Evolutionary conservation across 2,329 filamentous ascomycete genomes (phyloP).

Genomic region (Coniochaeta sp.): DNA sequence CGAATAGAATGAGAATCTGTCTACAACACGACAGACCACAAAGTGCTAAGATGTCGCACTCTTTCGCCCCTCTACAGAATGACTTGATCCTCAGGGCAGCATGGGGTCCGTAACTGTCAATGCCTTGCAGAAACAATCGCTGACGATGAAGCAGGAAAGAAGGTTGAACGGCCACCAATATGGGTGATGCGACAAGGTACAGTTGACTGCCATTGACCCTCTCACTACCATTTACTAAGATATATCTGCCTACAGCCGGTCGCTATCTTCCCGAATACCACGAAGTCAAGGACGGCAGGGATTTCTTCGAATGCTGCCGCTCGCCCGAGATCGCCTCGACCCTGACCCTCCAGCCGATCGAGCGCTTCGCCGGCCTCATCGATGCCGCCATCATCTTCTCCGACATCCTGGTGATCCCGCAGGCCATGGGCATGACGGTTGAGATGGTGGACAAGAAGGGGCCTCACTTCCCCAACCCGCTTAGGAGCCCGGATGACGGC

Average conservation of each 20-base stretch:
- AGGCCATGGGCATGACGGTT: constrained; percentile 97
- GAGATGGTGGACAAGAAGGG: constrained; percentile 98
- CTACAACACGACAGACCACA: background rate
- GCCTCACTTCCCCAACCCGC: constrained; percentile 83
- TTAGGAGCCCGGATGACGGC: constrained; percentile 70
- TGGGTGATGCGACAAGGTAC: constrained; percentile 99
- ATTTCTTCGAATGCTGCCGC: constrained; percentile 98
- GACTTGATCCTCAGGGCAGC: constrained; percentile 87
- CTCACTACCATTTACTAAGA: constrained; percentile 1
- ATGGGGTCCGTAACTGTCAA: constrained; percentile 55
- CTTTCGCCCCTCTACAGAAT: constrained; percentile 84
- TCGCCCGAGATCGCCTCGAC: constrained; percentile 88
- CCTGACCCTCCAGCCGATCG: constrained; percentile 88
- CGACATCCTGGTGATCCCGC: constrained; percentile 94
- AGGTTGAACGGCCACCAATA: constrained; percentile 86
- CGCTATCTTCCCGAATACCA: constrained; percentile 98
- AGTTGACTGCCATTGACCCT: constrained; percentile 20
- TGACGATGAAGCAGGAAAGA: constrained; percentile 56
- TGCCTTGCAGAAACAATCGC: background rate
- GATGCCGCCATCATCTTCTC: constrained; percentile 99
- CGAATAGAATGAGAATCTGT: background rate
- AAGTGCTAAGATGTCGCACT: constrained; percentile 49
- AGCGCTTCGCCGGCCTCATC: constrained; percentile 82
- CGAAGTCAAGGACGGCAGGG: constrained; percentile 78
- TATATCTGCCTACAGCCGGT: constrained; percentile 73